These are phyloP conservation scores for Theobroma grandiflorum DNA, from an alignment of 441 rosid genomes.

Conservation along the genomic window DNA sequence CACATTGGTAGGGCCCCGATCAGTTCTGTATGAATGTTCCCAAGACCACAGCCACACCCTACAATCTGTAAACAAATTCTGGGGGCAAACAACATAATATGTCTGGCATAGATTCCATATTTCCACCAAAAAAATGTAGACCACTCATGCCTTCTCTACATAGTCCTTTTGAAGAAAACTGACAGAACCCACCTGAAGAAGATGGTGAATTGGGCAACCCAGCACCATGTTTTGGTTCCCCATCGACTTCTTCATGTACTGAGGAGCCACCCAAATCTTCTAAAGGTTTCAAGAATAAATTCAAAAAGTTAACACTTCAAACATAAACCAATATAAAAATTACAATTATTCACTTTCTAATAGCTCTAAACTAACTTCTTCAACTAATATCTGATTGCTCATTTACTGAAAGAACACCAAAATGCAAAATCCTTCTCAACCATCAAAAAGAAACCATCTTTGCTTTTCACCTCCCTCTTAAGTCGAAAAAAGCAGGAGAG, in stretches of 20 bases:
- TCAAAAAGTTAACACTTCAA: conserved; percentile 10
- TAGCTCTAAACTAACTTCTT: conserved; percentile 1
- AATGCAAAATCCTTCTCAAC: neutral
- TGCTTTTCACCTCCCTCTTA: neutral
- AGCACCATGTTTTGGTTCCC: conserved; percentile 61
- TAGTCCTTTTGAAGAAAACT: conserved; percentile 89
- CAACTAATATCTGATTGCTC: neutral
- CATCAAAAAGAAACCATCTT: neutral
- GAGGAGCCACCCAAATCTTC: conserved; percentile 98
- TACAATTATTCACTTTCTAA: neutral
- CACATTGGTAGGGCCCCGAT: conserved; percentile 74
- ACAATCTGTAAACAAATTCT: conserved; percentile 73
- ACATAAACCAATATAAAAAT: neutral
- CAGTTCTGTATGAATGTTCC: conserved; percentile 69
- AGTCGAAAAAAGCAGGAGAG: neutral
- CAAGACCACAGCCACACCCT: conserved; percentile 79
- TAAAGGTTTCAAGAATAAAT: conserved; percentile 32
- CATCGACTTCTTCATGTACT: conserved; percentile 62
- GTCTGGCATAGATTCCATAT: conserved; percentile 54
- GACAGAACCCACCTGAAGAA: conserved; percentile 99
- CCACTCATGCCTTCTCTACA: conserved; percentile 77
- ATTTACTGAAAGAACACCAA: neutral
- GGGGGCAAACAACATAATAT: conserved; percentile 70
- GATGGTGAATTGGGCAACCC: conserved; percentile 96
- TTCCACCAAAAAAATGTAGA: conserved; percentile 68